These are phyloP conservation scores for Chrysoporthe deuterocubensis DNA, from an alignment of 2,329 filamentous ascomycete species.

Conservation along the genomic window DNA sequence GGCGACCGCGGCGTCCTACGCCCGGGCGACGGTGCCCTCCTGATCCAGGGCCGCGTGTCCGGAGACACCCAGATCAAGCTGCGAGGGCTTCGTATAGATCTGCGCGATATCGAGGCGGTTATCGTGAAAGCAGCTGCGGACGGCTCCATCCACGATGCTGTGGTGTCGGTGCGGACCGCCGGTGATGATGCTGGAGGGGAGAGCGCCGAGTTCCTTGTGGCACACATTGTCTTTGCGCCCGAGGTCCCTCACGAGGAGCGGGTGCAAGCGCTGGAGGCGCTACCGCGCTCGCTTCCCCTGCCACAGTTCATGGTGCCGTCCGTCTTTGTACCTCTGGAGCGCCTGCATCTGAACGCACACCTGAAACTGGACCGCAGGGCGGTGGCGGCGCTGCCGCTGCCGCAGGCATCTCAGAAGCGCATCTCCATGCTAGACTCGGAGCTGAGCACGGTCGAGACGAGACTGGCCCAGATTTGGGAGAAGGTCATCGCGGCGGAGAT, in stretches of 20 bases:
- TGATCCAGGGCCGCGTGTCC: conserved; percentile 42
- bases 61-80: conserved; percentile 53
- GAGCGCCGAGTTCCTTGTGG: background rate
- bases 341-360: conserved; percentile 27
- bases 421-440: background rate
- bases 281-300: background rate
- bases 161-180: no score
- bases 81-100: conserved; percentile 37
- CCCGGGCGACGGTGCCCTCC: conserved; percentile 38
- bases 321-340: conserved; percentile 33
- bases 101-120: conserved; percentile 37
- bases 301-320: background rate
- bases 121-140: conserved; percentile 6
- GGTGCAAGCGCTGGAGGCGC: no score
- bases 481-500: background rate
- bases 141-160: conserved; percentile 11
- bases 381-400: conserved; percentile 34
- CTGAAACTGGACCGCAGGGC: conserved; percentile 41
- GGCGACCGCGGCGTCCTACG: conserved; percentile 44
- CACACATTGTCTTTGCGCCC: background rate
- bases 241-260: no score
- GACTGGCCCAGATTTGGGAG: background rate
- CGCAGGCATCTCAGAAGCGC: background rate
- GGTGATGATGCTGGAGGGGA: background rate
- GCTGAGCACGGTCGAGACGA: background rate